Evolutionary conservation across 805 yeast species (phyloP).

Genomic region (Saccharomycopsis microspora): DNA sequence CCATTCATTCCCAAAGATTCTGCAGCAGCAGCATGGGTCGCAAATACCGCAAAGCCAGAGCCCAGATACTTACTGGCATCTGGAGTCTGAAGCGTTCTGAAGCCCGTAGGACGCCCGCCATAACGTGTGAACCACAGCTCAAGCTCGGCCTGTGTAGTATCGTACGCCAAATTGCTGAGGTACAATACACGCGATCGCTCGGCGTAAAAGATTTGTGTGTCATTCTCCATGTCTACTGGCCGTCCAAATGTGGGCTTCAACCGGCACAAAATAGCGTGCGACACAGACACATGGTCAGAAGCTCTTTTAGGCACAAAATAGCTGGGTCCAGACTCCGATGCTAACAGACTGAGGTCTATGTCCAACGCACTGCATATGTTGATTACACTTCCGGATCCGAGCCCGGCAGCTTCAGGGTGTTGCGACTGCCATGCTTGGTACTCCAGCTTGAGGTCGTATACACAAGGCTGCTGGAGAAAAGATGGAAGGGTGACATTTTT

Average conservation of each 20-base stretch:
- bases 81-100: slow-evolving; percentile 73
- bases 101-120: slow-evolving; percentile 79
- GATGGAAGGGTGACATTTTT: slow-evolving; percentile 60
- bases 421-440: slow-evolving; percentile 60
- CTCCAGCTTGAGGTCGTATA: slow-evolving; percentile 69
- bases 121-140: slow-evolving; percentile 86
- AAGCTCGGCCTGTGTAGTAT: slow-evolving; percentile 81
- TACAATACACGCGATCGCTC: slow-evolving; percentile 75
- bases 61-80: slow-evolving; percentile 40
- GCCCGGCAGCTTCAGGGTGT: slow-evolving; percentile 35
- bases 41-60: slow-evolving; percentile 78
- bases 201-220: slow-evolving; percentile 55
- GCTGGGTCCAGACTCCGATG: not conserved
- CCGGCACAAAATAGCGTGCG: not conserved
- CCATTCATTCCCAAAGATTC: slow-evolving; percentile 77
- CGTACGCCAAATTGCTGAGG: slow-evolving; percentile 70
- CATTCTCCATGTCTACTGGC: slow-evolving; percentile 56
- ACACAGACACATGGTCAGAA: slow-evolving; percentile 1
- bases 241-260: not conserved
- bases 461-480: slow-evolving; percentile 62
- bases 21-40: slow-evolving; percentile 76
- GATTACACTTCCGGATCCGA: slow-evolving; percentile 19
- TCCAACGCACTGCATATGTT: slow-evolving; percentile 22
- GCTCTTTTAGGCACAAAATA: slow-evolving; percentile 6
- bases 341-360: slow-evolving; percentile 9